Base-by-base conservation (phyloP, 2,329 filamentous ascomycete species). In the Claviceps sp. region DNA sequence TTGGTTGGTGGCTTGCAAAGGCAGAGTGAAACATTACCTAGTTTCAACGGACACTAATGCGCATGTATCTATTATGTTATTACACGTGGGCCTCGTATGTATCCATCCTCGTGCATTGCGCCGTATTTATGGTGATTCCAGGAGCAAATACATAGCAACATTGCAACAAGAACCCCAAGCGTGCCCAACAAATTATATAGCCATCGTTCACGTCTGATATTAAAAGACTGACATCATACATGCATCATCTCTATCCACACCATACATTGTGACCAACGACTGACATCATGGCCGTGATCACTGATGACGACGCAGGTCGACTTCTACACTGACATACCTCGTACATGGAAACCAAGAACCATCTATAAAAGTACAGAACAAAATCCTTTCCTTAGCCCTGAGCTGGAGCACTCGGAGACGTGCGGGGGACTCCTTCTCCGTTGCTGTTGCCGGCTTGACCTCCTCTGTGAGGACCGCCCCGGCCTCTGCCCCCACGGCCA, bases 401-500 rank as follows among this genome's bases (percentile, higher is more conserved):
- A n/a, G 18, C 47, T n/a, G 16, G 26, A 18, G 52, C 6, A 26
- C 30, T 34, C 30, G 30, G 30, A 14, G 37, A 57, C 26, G 30
- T 13, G 5, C 18, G 6, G 16, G 34, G 14, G 4, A 20, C 20
- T 14, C 20, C 41, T 45, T 57, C 52, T 56, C 41, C 51, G 50
- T 49, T 43, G 44, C 57, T 58, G 36, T 55, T 60, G 16, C 65
- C 63, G 14, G 64, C 67, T 47, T 70, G 65, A 44, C 67, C 65
- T 40, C 68, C 65, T 41, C 68, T 62, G 16, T 63, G 59, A 41
- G 56, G 54, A 14, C 62, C 63, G 18, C 69, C 67, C 24, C 67
- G 63, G 26, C 67, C 70, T 50, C 71, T 63, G 41, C 67, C 65
- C 45, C 67, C 67, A 24, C 67, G 62, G 18, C 67, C 70, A 45